phyloP scores from a whole-genome alignment of 306 rosid genomes.

The Cucurbita ficifolia region DNA sequence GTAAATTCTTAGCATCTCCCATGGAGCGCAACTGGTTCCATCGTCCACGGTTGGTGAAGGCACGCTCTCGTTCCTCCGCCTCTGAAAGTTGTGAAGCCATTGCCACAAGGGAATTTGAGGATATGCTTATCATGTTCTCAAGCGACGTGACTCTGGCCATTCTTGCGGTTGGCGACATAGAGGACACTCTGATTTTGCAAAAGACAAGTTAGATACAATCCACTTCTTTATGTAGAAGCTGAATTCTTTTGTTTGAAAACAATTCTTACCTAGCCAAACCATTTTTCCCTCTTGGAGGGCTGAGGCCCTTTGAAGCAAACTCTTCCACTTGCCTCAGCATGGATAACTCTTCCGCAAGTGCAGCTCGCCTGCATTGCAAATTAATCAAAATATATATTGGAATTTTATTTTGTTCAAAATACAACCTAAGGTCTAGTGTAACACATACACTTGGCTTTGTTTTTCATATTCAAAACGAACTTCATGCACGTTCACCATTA shows the following conservation, averaged over 20 bases:
- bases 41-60: conserved; percentile 89
- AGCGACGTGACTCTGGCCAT: conserved; percentile 87
- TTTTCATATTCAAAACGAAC: conserved; percentile 96
- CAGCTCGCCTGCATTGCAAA: conserved; percentile 68
- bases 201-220: conserved; percentile 2
- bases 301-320: conserved; percentile 83
- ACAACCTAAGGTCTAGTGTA: neutral
- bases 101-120: conserved; percentile 93
- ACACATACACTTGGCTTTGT: conserved; percentile 96
- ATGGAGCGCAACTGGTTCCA: conserved; percentile 98
- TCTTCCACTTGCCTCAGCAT: conserved; percentile 84
- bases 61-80: conserved; percentile 97
- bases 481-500: conserved; percentile 96
- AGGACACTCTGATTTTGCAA: conserved; percentile 54
- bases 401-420: conserved; percentile 4
- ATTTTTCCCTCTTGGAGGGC: conserved; percentile 90
- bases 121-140: conserved; percentile 82
- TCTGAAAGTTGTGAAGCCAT: conserved; percentile 99
- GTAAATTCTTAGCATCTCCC: conserved; percentile 96
- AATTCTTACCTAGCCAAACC: conserved; percentile 63
- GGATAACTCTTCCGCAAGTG: conserved; percentile 91
- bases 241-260: conserved; percentile 8
- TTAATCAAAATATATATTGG: conserved; percentile 5
- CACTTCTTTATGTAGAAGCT: conserved; percentile 5
- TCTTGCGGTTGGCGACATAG: conserved; percentile 98